Evolutionary conservation across 2,329 filamentous ascomycete species (phyloP), one percentile per base, ranked within the genome.

Genomic region (Coniochaeta sp.): DNA sequence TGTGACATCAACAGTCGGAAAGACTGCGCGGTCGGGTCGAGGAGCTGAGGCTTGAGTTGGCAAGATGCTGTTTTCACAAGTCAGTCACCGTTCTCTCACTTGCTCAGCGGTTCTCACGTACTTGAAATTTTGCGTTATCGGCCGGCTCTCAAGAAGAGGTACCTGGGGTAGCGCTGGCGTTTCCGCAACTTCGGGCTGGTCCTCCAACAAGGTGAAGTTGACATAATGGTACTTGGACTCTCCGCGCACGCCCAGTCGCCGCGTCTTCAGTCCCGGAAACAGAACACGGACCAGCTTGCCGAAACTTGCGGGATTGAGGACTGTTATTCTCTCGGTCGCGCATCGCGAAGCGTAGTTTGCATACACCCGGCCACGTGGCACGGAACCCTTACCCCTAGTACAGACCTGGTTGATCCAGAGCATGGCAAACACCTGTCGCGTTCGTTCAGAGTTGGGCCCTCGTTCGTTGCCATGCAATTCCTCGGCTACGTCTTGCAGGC

Each of bases 191-290:
- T 83, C 81, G 4, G 78, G 73, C 59, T 82, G 77, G 61, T 87
- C 85, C 57, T 87, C 85, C 47, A 78, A 74, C 57, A 88, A 73
- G 14, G 77, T 78, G 67, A 89, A 89, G 69, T 87, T 87, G 55
- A 88, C 85, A 69, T 99, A 99, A 74, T 99, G 95, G 73, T 99
- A 99, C 72, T 99, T 99, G 16, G 95, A 99, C 76, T 98, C 93
- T 64, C 95, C 95, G 58, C 95, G 87, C 55, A 98, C 93, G 63
- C 95, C 95, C 14, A 99, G 81, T 64, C 95, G 85, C 61, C 95
- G 84, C 34, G 95, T 99, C 75, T 96, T 93, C 24, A 99, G 88
- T 47, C 93, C 93, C 0, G 95, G 93, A 68, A 98, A 99, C 58
- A 99, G 89, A 42, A 99, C 93, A 34, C 95, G 87, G 36, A 99